Percentiles rank a stretch among this genome's conserved stretches.
phyloP scores from a whole-genome alignment of 139 green algal species.

The Chlamydomonas incerta region DNA sequence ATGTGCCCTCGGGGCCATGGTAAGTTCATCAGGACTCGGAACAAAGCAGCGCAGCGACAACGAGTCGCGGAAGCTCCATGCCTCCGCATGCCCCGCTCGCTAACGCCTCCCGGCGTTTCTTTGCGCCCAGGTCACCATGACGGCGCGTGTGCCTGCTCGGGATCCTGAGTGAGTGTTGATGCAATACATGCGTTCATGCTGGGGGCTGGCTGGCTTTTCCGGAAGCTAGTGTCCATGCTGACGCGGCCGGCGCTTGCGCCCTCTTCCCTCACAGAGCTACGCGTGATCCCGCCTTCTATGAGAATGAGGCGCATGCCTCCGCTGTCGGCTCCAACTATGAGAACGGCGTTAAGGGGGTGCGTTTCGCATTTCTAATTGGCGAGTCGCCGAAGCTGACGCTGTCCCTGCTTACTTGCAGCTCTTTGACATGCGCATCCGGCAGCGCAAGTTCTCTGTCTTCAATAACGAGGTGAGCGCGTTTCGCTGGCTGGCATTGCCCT shows the following conservation, averaged over 20 bases:
- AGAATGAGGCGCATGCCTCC: not conserved
- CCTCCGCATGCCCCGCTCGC: too few relatives aligned
- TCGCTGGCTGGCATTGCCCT: too few relatives aligned
- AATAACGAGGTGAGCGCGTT: not conserved
- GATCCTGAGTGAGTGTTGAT: not conserved
- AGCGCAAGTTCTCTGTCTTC: not conserved
- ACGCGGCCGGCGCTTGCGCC: not conserved
- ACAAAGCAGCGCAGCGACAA: too few relatives aligned
- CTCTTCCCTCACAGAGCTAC: not conserved
- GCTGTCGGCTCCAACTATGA: not conserved
- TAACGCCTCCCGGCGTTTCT: too few relatives aligned
- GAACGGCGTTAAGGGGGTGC: not conserved
- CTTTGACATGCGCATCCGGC: not conserved
- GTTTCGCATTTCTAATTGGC: too few relatives aligned
- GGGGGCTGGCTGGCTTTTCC: too few relatives aligned
- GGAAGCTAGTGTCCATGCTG: not conserved
- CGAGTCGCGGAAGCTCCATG: too few relatives aligned
- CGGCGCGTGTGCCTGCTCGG: not conserved
- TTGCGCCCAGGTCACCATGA: not conserved
- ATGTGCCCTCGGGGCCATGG: not conserved
- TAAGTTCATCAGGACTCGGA: too few relatives aligned
- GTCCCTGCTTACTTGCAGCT: not conserved
- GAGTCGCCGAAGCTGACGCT: too few relatives aligned
- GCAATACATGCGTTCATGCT: too few relatives aligned
- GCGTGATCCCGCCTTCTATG: not conserved